Percentiles rank a stretch among this genome's conserved stretches.
phyloP scores from a whole-genome alignment of 148 eudicot species.

The Polygonum maritimum region DNA sequence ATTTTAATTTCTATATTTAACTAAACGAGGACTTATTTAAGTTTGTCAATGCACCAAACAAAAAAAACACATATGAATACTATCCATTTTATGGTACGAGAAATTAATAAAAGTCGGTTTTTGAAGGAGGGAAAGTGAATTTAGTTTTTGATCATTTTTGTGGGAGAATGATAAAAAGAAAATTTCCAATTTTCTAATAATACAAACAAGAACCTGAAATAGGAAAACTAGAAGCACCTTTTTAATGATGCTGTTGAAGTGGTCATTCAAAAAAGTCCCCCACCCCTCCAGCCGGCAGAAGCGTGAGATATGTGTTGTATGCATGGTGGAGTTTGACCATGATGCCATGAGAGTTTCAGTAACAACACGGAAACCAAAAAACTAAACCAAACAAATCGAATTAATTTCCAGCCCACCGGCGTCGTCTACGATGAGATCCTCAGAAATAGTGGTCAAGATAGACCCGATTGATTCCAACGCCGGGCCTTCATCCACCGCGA shows the following conservation, averaged over 20 bases:
- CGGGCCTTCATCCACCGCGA: background rate
- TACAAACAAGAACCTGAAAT: background rate
- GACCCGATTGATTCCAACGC: background rate
- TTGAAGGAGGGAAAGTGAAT: too few relatives aligned
- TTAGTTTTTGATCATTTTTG: too few relatives aligned
- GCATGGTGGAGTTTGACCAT: background rate
- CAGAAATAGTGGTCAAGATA: background rate
- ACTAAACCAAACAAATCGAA: background rate
- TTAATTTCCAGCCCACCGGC: background rate
- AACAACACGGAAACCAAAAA: background rate
- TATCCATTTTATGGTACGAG: too few relatives aligned
- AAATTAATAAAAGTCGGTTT: too few relatives aligned
- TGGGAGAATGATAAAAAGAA: background rate
- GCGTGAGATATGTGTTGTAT: background rate
- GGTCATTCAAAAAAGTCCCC: background rate
- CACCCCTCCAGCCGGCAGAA: background rate
- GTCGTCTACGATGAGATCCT: background rate
- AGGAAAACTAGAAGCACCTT: background rate
- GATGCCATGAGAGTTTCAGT: background rate
- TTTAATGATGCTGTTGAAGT: background rate
- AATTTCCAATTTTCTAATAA: background rate
- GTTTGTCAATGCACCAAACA: too few relatives aligned
- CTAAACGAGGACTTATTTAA: too few relatives aligned
- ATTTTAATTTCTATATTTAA: too few relatives aligned
- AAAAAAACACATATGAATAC: too few relatives aligned